Conservation (phyloP, 1,139 yeast genomes). For the Hansenula anomala region DNA sequence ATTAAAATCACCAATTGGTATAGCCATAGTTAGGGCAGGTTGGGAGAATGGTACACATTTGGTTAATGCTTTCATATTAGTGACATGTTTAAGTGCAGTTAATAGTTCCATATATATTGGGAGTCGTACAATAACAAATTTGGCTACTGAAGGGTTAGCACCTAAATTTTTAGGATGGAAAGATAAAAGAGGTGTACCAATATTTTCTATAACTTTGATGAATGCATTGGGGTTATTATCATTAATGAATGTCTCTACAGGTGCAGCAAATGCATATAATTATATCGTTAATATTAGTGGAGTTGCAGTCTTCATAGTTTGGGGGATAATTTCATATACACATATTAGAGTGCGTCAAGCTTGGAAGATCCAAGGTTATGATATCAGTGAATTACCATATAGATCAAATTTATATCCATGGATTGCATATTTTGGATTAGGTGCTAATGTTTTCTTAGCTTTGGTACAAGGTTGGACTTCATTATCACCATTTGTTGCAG, state of each 20-base stretch:
- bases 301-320: conserved; percentile 79
- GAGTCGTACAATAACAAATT: conserved; percentile 53
- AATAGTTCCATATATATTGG: conserved; percentile 55
- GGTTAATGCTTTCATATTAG: conserved; percentile 36
- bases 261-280: conserved; percentile 59
- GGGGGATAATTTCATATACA: conserved; percentile 75
- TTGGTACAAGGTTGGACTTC: conserved; percentile 26
- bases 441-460: conserved; percentile 19
- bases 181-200: conserved; percentile 60
- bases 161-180: conserved; percentile 51
- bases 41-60: conserved; percentile 34
- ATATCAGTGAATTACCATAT: conserved; percentile 16
- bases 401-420: conserved; percentile 17
- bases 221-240: conserved; percentile 43
- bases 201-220: conserved; percentile 37
- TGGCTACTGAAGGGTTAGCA: conserved; percentile 56
- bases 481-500: conserved; percentile 22
- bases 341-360: conserved; percentile 79
- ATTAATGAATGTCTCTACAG: conserved; percentile 56
- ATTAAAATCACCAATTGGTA: conserved; percentile 67
- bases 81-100: conserved; percentile 60
- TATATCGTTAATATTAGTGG: conserved; percentile 88
- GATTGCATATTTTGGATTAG: conserved; percentile 21
- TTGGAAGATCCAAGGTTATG: conserved; percentile 50
- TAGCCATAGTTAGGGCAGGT: conserved; percentile 51